Conservation (phyloP, 2,329 filamentous ascomycete species). For the Hypoxylon sp. region DNA sequence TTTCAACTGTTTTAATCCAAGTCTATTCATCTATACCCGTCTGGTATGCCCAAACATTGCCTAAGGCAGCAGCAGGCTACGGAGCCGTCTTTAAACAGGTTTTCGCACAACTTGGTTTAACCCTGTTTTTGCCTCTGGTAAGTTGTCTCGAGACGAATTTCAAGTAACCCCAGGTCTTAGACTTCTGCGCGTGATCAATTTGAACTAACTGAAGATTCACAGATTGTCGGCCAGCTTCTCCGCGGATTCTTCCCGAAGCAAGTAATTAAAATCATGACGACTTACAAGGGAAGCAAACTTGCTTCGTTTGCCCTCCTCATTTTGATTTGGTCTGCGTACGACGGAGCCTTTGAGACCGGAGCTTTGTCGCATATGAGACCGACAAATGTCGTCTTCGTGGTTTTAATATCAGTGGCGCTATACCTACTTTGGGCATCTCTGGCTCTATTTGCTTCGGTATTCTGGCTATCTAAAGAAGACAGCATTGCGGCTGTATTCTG, state of each 20-base stretch:
- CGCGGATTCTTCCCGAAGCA: neutral
- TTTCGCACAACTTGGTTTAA: neutral
- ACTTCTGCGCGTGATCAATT: neutral
- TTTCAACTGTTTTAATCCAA: neutral
- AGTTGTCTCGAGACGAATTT: neutral
- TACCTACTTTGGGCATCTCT: neutral
- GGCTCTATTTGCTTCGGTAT: neutral
- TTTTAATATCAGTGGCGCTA: neutral
- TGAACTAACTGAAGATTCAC: neutral
- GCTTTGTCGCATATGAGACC: neutral
- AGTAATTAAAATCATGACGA: neutral
- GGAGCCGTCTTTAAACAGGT: neutral
- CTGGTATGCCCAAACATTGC: neutral
- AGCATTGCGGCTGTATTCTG: neutral
- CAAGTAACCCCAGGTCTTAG: neutral
- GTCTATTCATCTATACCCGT: neutral
- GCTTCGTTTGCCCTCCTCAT: neutral
- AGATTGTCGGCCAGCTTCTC: neutral
- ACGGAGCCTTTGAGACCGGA: neutral
- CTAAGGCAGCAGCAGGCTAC: neutral
- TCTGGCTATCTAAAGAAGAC: neutral
- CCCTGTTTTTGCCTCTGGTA: neutral
- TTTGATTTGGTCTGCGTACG: neutral
- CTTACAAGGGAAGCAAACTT: neutral
- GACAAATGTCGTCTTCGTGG: neutral